A percentile compares a stretch with the other conserved stretches of the same genome.
Conservation (phyloP, 2,329 filamentous ascomycete species). For the Fusarium sambucinum region DNA sequence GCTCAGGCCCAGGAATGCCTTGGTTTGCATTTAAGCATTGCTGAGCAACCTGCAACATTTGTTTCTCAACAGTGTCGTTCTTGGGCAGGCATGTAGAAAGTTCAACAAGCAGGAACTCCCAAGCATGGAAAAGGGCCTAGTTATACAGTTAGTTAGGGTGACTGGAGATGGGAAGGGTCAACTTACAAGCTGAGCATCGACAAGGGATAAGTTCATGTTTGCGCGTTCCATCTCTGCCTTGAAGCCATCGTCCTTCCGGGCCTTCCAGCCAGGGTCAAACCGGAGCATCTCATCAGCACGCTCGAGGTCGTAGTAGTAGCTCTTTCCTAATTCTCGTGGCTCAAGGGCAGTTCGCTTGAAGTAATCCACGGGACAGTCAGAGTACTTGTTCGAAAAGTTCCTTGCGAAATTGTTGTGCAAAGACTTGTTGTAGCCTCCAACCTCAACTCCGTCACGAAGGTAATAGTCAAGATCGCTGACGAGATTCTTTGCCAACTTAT, state of each 20-base stretch:
- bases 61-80: conserved; percentile 69
- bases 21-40: conserved; percentile 85
- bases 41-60: conserved; percentile 79
- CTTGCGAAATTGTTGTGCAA: conserved; percentile 86
- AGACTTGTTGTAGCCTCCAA: conserved; percentile 88
- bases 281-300: conserved; percentile 80
- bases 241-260: conserved; percentile 78
- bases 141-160: conserved; percentile 32
- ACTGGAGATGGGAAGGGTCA: conserved; percentile 43
- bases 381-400: conserved; percentile 85
- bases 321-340: conserved; percentile 73
- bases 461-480: conserved; percentile 83
- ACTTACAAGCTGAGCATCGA: conserved; percentile 89
- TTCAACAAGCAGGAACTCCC: conserved; percentile 89
- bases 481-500: conserved; percentile 75
- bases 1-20: conserved; percentile 76
- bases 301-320: conserved; percentile 87
- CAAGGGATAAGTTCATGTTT: conserved; percentile 90
- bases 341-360: conserved; percentile 82
- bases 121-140: conserved; percentile 84
- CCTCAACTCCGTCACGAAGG: conserved; percentile 79
- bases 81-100: conserved; percentile 74
- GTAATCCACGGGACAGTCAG: conserved; percentile 77
- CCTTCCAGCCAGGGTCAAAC: conserved; percentile 83
- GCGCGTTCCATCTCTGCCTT: conserved; percentile 84